phyloP scores from a whole-genome alignment of 2,329 filamentous ascomycete genomes.

The Diaporthe ampelina region DNA sequence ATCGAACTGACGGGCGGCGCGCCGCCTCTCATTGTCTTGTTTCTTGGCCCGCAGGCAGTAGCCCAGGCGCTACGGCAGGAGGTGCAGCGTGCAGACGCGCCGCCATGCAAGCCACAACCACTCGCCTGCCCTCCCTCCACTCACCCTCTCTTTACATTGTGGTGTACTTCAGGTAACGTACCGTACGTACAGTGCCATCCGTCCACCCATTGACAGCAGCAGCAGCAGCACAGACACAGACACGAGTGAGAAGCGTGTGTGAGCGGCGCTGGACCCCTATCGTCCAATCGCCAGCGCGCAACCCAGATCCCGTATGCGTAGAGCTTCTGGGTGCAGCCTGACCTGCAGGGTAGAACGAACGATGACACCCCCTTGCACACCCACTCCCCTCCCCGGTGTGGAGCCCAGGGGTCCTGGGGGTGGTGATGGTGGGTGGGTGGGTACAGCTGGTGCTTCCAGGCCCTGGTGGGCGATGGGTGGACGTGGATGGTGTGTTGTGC shows the following conservation, averaged over 20 bases:
- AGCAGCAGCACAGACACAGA: slow-evolving; percentile 22
- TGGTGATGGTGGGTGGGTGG: too few relatives aligned
- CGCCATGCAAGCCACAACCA: slow-evolving; percentile 9
- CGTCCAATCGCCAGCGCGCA: slow-evolving; percentile 20
- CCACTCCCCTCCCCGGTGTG: background rate
- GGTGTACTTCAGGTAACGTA: background rate
- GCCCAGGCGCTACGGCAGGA: slow-evolving; percentile 38
- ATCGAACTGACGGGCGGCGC: background rate
- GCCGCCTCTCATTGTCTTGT: background rate
- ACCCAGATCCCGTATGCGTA: slow-evolving; percentile 9
- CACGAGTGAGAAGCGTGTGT: background rate
- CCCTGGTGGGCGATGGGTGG: too few relatives aligned
- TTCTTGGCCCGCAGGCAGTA: slow-evolving; percentile 29
- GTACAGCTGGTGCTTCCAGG: background rate
- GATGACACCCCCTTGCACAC: background rate
- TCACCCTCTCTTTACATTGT: background rate
- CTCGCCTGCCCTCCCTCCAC: background rate
- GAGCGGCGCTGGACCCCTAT: background rate
- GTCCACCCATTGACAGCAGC: slow-evolving; percentile 10
- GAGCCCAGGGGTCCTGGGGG: background rate
- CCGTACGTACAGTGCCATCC: background rate
- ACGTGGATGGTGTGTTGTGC: too few relatives aligned
- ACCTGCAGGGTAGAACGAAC: slow-evolving; percentile 10
- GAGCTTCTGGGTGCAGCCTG: slow-evolving; percentile 30
- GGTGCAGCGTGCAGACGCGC: slow-evolving; percentile 39